Percentiles rank a stretch among this genome's conserved stretches.
Evolutionary conservation across 2,329 filamentous ascomycete genomes (phyloP).

Genomic region (Dothistroma pini): DNA sequence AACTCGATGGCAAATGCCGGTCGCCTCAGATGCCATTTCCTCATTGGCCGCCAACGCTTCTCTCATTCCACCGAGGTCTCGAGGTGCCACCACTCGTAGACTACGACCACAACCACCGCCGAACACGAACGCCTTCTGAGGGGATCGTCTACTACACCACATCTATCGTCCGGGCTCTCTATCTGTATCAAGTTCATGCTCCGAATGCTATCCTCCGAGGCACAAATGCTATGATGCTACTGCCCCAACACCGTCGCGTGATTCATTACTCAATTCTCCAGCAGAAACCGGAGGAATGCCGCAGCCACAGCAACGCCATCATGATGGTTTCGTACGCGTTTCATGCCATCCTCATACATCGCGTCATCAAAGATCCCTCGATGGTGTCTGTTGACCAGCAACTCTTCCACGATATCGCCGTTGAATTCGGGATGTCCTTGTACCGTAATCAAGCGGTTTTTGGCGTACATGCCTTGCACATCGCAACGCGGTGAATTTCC

Average conservation of each 20-base stretch:
- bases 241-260: not conserved
- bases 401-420: slow-evolving; percentile 64
- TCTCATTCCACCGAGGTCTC: not conserved
- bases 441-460: slow-evolving; percentile 65
- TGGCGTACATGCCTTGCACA: slow-evolving; percentile 76
- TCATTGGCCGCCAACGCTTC: not conserved
- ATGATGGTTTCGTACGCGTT: slow-evolving; percentile 62
- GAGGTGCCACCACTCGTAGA: not conserved
- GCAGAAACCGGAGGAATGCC: slow-evolving; percentile 73
- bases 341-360: slow-evolving; percentile 65
- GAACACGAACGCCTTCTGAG: not conserved
- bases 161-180: not conserved
- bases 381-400: slow-evolving; percentile 62
- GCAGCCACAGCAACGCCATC: slow-evolving; percentile 74
- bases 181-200: not conserved
- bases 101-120: not conserved
- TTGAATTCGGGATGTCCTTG: slow-evolving; percentile 88
- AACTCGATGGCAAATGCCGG: not conserved
- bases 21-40: not conserved
- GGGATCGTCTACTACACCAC: not conserved
- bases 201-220: not conserved
- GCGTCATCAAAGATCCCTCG: slow-evolving; percentile 67
- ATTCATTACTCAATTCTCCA: slow-evolving; percentile 46
- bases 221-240: not conserved
- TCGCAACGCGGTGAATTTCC: slow-evolving; percentile 64